Percentiles rank a stretch among this genome's conserved stretches.
These are phyloP conservation scores for Auricularia sp. DNA, from an alignment of 768 basidiomycete species.

Conservation along the genomic window DNA sequence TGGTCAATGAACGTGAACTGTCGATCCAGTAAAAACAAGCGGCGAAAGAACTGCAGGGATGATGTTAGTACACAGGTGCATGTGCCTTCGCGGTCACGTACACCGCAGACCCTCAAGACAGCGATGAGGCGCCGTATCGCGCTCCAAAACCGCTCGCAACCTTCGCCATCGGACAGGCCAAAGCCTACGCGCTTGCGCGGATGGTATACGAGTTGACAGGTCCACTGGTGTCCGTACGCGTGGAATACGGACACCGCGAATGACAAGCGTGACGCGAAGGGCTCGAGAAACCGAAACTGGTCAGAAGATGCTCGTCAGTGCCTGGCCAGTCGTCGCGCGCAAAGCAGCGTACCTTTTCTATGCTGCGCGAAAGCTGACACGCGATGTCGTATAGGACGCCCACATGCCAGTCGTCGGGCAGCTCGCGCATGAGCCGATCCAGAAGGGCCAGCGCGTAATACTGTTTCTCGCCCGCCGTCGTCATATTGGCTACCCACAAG, in stretches of 20 bases:
- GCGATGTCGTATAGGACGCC: conserved; percentile 5
- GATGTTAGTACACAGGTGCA: not conserved
- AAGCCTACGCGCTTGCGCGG: conserved; percentile 2
- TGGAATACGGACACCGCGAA: conserved; percentile 5
- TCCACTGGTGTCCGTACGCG: conserved; percentile 7
- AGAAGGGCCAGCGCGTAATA: conserved; percentile 3
- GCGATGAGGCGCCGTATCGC: conserved; percentile 1
- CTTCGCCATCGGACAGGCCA: conserved; percentile 5
- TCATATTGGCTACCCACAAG: conserved; percentile 3
- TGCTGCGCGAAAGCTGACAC: conserved; percentile 2
- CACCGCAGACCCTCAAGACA: not conserved
- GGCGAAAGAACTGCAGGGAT: not conserved
- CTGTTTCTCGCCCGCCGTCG: conserved; percentile 3
- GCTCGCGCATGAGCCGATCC: not conserved
- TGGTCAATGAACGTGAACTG: not conserved
- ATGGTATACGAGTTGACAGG: conserved; percentile 6
- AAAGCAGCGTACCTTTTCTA: not conserved
- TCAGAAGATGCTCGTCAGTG: too few species aligned
- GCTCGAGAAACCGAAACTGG: conserved; percentile 3
- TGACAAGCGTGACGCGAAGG: not conserved
- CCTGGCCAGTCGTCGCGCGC: not conserved
- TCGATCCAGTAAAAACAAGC: not conserved
- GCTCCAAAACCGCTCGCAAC: conserved; percentile 8
- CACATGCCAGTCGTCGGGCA: not conserved
- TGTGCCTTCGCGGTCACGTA: not conserved